Evolutionary conservation across 2,329 filamentous ascomycete genomes (phyloP).

Genomic region (Cercospora brassicicola): DNA sequence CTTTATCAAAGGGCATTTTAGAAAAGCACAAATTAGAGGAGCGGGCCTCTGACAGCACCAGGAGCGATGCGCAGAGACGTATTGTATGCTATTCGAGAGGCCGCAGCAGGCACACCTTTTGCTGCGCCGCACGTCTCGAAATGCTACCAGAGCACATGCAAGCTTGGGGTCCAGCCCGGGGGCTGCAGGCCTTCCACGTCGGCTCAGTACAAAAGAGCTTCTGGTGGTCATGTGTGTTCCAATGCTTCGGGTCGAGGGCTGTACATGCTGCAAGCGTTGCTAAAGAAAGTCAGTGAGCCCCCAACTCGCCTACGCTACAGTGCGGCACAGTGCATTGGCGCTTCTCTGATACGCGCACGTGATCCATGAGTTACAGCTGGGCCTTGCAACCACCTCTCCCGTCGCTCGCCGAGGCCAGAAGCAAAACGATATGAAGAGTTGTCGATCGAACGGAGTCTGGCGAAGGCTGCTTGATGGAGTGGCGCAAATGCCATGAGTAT

Average conservation of each 20-base stretch:
- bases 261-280: background rate
- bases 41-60: background rate
- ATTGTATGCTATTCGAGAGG: background rate
- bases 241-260: background rate
- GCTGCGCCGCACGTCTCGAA: background rate
- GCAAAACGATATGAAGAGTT: background rate
- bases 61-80: background rate
- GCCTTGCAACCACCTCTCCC: background rate
- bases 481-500: background rate
- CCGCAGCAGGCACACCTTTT: background rate
- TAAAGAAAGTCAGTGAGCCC: background rate
- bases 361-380: background rate
- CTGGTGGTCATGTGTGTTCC: background rate
- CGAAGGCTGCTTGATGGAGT: background rate
- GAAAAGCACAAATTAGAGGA: background rate
- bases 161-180: background rate
- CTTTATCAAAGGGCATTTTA: background rate
- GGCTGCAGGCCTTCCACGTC: background rate
- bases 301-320: background rate
- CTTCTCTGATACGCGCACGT: constrained; percentile 2
- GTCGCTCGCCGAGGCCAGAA: background rate
- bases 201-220: background rate
- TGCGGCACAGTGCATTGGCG: constrained; percentile 10
- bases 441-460: background rate
- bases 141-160: background rate